Evolutionary conservation across 1,284 basidiomycete species (phyloP).

Genomic region (Pseudozyma hubeiensis): DNA sequence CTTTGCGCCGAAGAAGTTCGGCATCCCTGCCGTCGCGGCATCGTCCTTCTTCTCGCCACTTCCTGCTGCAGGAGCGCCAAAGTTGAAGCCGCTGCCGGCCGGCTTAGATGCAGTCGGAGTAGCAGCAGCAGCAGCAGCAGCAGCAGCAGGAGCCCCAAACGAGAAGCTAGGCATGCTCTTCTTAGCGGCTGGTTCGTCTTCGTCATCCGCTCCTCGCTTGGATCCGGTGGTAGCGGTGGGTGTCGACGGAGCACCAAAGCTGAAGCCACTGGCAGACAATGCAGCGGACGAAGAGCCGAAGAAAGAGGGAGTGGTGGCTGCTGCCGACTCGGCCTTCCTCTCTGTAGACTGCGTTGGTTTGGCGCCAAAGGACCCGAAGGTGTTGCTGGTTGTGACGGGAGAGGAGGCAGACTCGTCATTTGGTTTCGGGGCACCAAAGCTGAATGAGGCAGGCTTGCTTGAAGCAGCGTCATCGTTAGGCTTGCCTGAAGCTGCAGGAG

Average conservation of each 20-base stretch:
- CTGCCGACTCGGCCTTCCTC: constrained; percentile 8
- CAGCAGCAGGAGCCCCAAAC: constrained; percentile 34
- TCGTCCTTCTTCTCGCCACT: constrained; percentile 31
- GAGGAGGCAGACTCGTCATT: constrained; percentile 4
- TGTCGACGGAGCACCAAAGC: constrained; percentile 41
- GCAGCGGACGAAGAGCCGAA: constrained; percentile 31
- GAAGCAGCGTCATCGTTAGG: background rate
- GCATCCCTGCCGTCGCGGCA: constrained; percentile 17
- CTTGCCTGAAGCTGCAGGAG: constrained; percentile 4
- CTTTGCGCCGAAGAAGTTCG: constrained; percentile 48
- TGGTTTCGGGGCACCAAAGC: constrained; percentile 33
- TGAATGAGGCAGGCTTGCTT: constrained; percentile 22
- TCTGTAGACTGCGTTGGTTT: constrained; percentile 16
- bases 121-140: constrained; percentile 14
- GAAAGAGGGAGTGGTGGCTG: constrained; percentile 33
- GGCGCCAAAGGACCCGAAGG: constrained; percentile 19
- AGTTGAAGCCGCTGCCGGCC: constrained; percentile 13
- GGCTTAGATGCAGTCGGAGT: constrained; percentile 7
- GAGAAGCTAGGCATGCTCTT: constrained; percentile 49
- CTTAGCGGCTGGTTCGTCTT: constrained; percentile 34
- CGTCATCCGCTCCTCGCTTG: constrained; percentile 33
- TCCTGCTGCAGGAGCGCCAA: constrained; percentile 21
- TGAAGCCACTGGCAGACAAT: constrained; percentile 25
- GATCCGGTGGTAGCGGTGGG: constrained; percentile 10
- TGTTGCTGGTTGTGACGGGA: background rate